Percentiles rank a stretch among this genome's conserved stretches.
Conservation (phyloP, 495 filamentous ascomycete species). For the Trichoderma gamsii region DNA sequence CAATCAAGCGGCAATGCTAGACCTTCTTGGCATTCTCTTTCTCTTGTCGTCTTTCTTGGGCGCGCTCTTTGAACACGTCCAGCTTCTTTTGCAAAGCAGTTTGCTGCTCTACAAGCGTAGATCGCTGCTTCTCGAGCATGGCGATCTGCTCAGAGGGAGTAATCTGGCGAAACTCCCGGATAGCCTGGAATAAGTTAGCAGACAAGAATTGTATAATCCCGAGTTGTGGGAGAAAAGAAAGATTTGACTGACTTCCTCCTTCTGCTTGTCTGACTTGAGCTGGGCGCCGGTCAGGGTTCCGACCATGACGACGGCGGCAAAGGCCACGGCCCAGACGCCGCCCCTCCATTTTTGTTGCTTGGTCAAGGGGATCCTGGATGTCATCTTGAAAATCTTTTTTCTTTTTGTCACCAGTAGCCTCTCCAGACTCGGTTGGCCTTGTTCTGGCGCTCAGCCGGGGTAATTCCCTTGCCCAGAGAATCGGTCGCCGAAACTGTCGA, state of each 20-base stretch:
- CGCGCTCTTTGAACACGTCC: slow-evolving; percentile 18
- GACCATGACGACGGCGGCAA: slow-evolving; percentile 43
- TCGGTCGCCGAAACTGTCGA: background rate
- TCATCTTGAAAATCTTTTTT: background rate
- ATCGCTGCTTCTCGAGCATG: slow-evolving; percentile 31
- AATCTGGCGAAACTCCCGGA: slow-evolving; percentile 27
- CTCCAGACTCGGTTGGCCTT: slow-evolving; percentile 8
- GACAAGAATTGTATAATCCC: too few species aligned
- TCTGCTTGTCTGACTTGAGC: slow-evolving; percentile 36
- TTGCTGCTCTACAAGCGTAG: slow-evolving; percentile 28
- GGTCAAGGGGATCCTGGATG: background rate
- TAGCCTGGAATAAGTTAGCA: background rate
- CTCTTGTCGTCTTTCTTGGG: slow-evolving; percentile 28
- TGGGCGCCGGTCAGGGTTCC: slow-evolving; percentile 53
- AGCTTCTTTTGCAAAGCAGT: slow-evolving; percentile 35
- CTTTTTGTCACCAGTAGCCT: slow-evolving; percentile 10
- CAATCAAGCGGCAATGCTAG: background rate
- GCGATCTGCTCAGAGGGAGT: slow-evolving; percentile 31
- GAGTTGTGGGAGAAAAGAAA: background rate
- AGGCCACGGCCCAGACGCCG: slow-evolving; percentile 40
- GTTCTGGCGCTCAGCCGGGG: background rate
- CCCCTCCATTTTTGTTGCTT: slow-evolving; percentile 25
- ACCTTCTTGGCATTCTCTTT: slow-evolving; percentile 12
- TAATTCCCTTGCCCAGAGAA: background rate
- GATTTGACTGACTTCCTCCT: slow-evolving; percentile 23